Conservation (phyloP, 441 rosid genomes). For the Eruca vesicaria region DNA sequence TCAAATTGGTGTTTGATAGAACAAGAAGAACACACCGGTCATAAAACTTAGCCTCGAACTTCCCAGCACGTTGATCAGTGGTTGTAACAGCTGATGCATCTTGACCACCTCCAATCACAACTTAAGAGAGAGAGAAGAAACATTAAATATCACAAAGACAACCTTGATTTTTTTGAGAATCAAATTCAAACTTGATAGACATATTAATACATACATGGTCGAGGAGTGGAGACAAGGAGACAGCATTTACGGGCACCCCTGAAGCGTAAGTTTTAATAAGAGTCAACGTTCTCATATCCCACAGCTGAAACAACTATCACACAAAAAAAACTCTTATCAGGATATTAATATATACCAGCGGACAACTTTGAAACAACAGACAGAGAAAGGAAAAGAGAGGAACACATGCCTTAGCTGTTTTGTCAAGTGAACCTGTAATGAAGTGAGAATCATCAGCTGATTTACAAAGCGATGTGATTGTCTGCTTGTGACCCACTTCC, state of each 20-base stretch:
- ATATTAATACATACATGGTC: slow-evolving; percentile 62
- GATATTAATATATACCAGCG: not conserved
- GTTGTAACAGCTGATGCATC: slow-evolving; percentile 89
- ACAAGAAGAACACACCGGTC: no score
- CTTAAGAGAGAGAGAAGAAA: slow-evolving; percentile 42
- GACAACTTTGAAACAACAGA: slow-evolving; percentile 7
- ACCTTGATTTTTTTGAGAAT: not conserved
- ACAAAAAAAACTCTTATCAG: slow-evolving; percentile 8
- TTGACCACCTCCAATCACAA: slow-evolving; percentile 98
- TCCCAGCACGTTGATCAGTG: slow-evolving; percentile 18
- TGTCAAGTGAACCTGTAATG: slow-evolving; percentile 83
- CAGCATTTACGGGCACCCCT: slow-evolving; percentile 52
- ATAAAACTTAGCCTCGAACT: slow-evolving; percentile 17
- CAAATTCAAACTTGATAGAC: not conserved
- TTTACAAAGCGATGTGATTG: slow-evolving; percentile 74
- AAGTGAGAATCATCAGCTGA: slow-evolving; percentile 80
- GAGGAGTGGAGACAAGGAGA: slow-evolving; percentile 87
- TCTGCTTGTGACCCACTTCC: slow-evolving; percentile 78
- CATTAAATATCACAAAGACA: not conserved
- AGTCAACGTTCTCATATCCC: slow-evolving; percentile 70
- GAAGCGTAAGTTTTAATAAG: slow-evolving; percentile 11
- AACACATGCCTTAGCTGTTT: slow-evolving; percentile 77
- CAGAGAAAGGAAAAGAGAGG: not conserved
- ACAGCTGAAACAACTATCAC: slow-evolving; percentile 49
- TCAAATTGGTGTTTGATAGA: no score